phyloP scores from a whole-genome alignment of 169 alveolate genomes.

The Plasmodium falciparum region DNA sequence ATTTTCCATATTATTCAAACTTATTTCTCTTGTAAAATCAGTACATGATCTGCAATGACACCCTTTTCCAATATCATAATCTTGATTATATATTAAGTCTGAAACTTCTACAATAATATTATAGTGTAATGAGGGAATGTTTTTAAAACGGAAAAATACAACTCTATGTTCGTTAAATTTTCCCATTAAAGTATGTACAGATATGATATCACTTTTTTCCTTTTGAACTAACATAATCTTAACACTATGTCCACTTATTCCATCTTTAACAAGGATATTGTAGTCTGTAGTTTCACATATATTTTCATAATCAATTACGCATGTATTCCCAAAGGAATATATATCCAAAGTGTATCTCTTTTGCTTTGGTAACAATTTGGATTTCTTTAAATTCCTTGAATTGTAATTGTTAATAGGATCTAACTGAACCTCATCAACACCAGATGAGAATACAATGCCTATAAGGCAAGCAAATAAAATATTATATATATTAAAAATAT shows the following conservation, averaged over 20 bases:
- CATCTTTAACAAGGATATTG: constrained; percentile 32
- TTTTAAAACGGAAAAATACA: constrained; percentile 20
- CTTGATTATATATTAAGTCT: constrained; percentile 32
- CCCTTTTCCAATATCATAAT: constrained; percentile 43
- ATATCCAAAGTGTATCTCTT: constrained; percentile 37
- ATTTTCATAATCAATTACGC: constrained; percentile 29
- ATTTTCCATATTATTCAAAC: constrained; percentile 20
- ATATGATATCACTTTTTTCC: constrained; percentile 54
- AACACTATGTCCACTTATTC: constrained; percentile 27
- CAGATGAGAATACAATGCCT: constrained; percentile 39
- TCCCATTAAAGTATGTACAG: constrained; percentile 17
- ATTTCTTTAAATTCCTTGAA: neutral
- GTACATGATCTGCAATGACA: constrained; percentile 34
- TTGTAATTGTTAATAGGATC: neutral
- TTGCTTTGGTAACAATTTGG: neutral
- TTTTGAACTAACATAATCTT: constrained; percentile 57
- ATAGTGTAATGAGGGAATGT: constrained; percentile 68
- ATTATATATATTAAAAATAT: constrained; percentile 4
- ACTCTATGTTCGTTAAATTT: constrained; percentile 24
- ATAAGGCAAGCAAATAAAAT: constrained; percentile 31
- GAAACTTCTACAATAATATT: constrained; percentile 47
- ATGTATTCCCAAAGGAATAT: constrained; percentile 39
- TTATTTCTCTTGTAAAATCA: constrained; percentile 32
- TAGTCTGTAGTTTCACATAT: constrained; percentile 45
- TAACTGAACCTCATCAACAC: neutral